Percentiles rank a stretch among this genome's conserved stretches.
Conservation (phyloP, 805 yeast genomes). For the Lipomyces sp. region DNA sequence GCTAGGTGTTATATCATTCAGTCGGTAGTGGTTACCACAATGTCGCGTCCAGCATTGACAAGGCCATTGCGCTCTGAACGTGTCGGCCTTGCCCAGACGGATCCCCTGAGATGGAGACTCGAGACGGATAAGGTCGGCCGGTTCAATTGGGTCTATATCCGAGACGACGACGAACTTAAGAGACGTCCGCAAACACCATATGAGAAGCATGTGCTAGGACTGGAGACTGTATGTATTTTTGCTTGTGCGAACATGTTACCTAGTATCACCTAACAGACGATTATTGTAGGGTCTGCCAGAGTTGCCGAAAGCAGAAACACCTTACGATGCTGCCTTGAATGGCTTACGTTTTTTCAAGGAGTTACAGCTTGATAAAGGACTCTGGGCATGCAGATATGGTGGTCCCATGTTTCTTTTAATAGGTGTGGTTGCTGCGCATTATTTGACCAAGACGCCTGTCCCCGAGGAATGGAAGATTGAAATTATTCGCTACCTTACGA, state of each 20-base stretch:
- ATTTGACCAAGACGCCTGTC: conserved; percentile 69
- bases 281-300: conserved; percentile 45
- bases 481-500: conserved; percentile 82
- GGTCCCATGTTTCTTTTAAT: conserved; percentile 98
- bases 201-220: conserved; percentile 60
- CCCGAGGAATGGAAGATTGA: conserved; percentile 70
- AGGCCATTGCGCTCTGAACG: conserved; percentile 57
- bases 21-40: neutral
- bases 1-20: neutral
- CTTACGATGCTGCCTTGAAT: conserved; percentile 67
- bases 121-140: conserved; percentile 68
- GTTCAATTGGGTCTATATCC: conserved; percentile 65
- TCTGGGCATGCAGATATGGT: conserved; percentile 88
- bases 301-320: conserved; percentile 46
- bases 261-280: too few species aligned
- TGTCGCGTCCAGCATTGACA: conserved; percentile 24
- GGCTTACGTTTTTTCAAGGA: conserved; percentile 72
- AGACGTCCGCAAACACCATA: conserved; percentile 53
- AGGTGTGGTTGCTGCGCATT: conserved; percentile 78
- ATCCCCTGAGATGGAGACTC: conserved; percentile 75
- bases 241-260: neutral
- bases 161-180: conserved; percentile 46
- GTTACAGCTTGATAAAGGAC: conserved; percentile 79
- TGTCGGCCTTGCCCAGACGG: conserved; percentile 69
- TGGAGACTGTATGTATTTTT: conserved; percentile 40